A percentile compares a stretch with the other conserved stretches of the same genome.
These are phyloP conservation scores for Candida alai DNA, from an alignment of 805 yeast genomes.

Conservation along the genomic window DNA sequence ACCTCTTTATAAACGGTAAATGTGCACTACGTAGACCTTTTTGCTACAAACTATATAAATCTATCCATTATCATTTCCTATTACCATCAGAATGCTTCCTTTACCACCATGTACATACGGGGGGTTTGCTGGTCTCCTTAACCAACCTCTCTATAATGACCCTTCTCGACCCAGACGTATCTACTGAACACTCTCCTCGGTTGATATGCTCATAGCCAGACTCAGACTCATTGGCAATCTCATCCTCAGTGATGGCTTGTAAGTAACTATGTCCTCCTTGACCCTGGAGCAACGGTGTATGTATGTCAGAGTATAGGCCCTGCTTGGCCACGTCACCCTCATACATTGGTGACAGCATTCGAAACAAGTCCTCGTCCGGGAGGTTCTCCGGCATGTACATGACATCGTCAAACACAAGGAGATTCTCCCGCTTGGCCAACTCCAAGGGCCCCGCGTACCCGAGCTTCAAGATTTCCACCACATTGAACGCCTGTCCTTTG, in stretches of 20 bases:
- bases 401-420: constrained; percentile 57
- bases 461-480: constrained; percentile 59
- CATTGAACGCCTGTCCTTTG: constrained; percentile 76
- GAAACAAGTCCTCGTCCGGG: constrained; percentile 15
- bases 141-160: constrained; percentile 62
- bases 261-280: background rate
- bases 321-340: constrained; percentile 1
- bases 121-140: constrained; percentile 51
- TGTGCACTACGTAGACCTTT: too few relatives aligned
- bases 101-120: constrained; percentile 67
- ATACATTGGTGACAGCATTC: constrained; percentile 7
- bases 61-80: too few relatives aligned
- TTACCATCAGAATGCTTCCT: too few relatives aligned
- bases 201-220: constrained; percentile 11
- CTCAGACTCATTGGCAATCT: constrained; percentile 4
- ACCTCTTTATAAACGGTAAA: too few relatives aligned
- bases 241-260: constrained; percentile 8
- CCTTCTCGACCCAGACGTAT: constrained; percentile 1
- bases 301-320: constrained; percentile 3
- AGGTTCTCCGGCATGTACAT: constrained; percentile 48
- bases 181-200: constrained; percentile 9
- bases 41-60: too few relatives aligned
- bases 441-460: constrained; percentile 65
- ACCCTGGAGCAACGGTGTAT: constrained; percentile 8
- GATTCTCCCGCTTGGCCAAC: constrained; percentile 53